A percentile compares a stretch with the other conserved stretches of the same genome.
Conservation (phyloP, 768 basidiomycete species). For the Leccinum ochraceum region DNA sequence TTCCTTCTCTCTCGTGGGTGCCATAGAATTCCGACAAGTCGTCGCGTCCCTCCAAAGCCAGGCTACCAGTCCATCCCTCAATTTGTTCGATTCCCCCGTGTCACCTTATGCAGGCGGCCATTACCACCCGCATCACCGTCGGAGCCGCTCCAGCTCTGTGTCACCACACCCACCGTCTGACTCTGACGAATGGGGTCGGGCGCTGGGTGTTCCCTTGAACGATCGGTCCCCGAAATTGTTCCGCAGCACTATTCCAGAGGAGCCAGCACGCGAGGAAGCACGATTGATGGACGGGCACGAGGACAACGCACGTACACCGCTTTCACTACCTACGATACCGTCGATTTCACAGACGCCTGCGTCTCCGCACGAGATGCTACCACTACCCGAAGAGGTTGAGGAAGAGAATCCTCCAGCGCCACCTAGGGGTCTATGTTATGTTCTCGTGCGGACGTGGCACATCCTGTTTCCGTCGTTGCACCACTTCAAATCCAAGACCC, state of each 20-base stretch:
- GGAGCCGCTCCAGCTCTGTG: constrained; percentile 32
- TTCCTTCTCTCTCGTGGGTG: constrained; percentile 90
- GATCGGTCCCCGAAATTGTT: constrained; percentile 46
- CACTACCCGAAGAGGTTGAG: constrained; percentile 45
- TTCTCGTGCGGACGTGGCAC: constrained; percentile 48
- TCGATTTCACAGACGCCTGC: constrained; percentile 58
- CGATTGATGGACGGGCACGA: constrained; percentile 10
- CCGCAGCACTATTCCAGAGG: constrained; percentile 29
- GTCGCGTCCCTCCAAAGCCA: constrained; percentile 78
- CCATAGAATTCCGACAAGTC: constrained; percentile 93
- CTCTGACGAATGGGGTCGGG: constrained; percentile 51
- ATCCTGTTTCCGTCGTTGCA: constrained; percentile 87
- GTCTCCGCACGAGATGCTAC: constrained; percentile 41
- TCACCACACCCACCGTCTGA: constrained; percentile 34
- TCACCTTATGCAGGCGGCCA: constrained; percentile 79
- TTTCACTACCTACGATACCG: constrained; percentile 43
- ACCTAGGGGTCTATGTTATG: constrained; percentile 36
- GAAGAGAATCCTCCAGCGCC: constrained; percentile 42
- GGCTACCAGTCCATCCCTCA: constrained; percentile 57
- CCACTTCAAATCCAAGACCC: constrained; percentile 67
- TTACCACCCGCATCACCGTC: constrained; percentile 49
- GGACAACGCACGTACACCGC: constrained; percentile 15
- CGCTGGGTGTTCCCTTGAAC: constrained; percentile 51
- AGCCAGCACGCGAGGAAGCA: constrained; percentile 14
- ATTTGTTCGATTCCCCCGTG: constrained; percentile 63